Percentiles rank a stretch among this genome's conserved stretches.
Evolutionary conservation across 1,139 yeast genomes (phyloP).

Genomic region (Kluyveromyces sp.): DNA sequence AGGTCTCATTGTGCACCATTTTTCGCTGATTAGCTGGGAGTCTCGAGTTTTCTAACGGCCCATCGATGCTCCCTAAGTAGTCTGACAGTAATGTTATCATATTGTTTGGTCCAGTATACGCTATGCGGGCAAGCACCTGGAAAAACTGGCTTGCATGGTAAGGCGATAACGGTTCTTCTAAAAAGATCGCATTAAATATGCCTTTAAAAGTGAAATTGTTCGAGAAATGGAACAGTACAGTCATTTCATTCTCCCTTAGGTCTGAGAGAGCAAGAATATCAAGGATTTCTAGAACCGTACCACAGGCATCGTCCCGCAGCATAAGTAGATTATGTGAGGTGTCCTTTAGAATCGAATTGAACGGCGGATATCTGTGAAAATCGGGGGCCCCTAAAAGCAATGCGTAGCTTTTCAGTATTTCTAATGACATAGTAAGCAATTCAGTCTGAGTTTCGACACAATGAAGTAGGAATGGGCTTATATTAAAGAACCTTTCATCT

Average conservation of each 20-base stretch:
- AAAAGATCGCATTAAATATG: slow-evolving; percentile 25
- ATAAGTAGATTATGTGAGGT: slow-evolving; percentile 50
- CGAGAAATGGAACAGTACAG: slow-evolving; percentile 23
- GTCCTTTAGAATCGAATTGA: slow-evolving; percentile 42
- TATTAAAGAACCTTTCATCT: slow-evolving; percentile 22
- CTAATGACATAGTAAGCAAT: slow-evolving; percentile 58
- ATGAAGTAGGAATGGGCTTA: slow-evolving; percentile 34
- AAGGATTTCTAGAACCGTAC: slow-evolving; percentile 48
- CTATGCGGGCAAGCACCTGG: slow-evolving; percentile 48
- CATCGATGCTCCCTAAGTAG: slow-evolving; percentile 23
- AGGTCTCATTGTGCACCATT: slow-evolving; percentile 20
- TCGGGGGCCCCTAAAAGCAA: slow-evolving; percentile 44
- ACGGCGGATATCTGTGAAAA: slow-evolving; percentile 36
- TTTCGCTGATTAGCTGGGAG: slow-evolving; percentile 21
- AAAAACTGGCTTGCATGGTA: slow-evolving; percentile 43
- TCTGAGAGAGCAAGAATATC: slow-evolving; percentile 41
- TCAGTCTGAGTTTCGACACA: slow-evolving; percentile 63
- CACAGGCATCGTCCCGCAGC: slow-evolving; percentile 67
- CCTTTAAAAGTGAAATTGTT: slow-evolving; percentile 22
- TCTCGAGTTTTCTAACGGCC: slow-evolving; percentile 17
- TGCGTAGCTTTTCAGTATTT: slow-evolving; percentile 66
- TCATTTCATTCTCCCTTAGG: slow-evolving; percentile 20
- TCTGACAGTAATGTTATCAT: slow-evolving; percentile 36
- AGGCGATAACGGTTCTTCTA: slow-evolving; percentile 27
- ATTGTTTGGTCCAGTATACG: slow-evolving; percentile 41